Evolutionary conservation across 2,329 filamentous ascomycete genomes (phyloP), one percentile per base, ranked within the genome.

Genomic region (Colletotrichum sp.): DNA sequence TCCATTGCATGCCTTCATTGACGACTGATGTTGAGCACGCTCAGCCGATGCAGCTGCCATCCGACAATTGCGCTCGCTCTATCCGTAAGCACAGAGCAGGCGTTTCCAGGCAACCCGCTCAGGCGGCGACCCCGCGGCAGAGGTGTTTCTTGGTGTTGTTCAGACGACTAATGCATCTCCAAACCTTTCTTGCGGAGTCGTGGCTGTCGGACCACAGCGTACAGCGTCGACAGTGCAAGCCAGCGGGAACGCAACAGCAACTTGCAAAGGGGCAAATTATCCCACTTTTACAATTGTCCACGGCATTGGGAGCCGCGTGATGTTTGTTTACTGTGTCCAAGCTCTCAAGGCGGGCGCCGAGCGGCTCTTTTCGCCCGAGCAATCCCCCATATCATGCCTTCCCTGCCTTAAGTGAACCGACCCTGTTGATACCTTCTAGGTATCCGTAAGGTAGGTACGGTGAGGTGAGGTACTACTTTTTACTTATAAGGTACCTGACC

Each of bases 1-100:
- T 21, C 44, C n/a, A 21, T 52, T 52, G 44, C 44, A 52, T 52
- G 12, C 16, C 36, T 8, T 39, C 36, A 8, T 39, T 16, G 36
- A 39, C 16, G 49, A n/a, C 67, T 59, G 13, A 30, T 75, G 49
- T 34, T 71, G 59, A 34, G 36, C 13, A 26, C 57, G 70, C 74
- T 69, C 49, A 65, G 70, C 34, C 64, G 68, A 21, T 69, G 59
- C 70, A 74, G 74, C 65, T 76, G 64, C 59, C 74, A 73, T 69
- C 64, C 64, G 28, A 30, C n/a, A 15, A 69, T 59, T 44, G 68
- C 34, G 28, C 32, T 24, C 39, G 18, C 59, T 65, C 70, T 52
- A 44, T 39, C 36, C 8, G 36, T 39, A 15, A 24, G 28, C 57
- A 55, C 70, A 64, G n/a, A 52, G 39, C 57, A 68, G 10, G 21